Evolutionary conservation across 768 basidiomycete species (phyloP), one percentile per base, ranked within the genome.

Genomic region (Lactarius sp.): DNA sequence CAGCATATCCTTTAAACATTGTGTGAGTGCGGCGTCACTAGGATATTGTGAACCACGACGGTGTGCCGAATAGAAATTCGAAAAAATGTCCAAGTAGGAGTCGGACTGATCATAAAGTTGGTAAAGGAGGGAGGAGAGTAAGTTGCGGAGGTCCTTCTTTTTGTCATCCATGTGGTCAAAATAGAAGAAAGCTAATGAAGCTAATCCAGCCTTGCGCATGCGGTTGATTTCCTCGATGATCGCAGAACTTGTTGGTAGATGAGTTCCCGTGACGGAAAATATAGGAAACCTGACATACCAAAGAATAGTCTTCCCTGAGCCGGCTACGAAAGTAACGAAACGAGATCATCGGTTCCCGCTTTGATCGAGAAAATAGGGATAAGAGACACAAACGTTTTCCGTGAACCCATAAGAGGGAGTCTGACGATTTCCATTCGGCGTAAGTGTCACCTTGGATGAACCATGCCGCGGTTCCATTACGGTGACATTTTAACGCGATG

Each of bases 341-440:
- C 7, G 46, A 49, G 13, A 36, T 7, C n/a, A n/a, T 37, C 13
- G 27, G 20, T 49, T 4, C 13, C 1, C n/a, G 13, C 8, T 47
- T 47, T 20, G n/a, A 20, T n/a, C 6, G 4, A 7, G 14, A 20
- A 14, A 33, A 51, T 16, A 37, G 1, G 12, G 6, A 4, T 12
- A 14, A 37, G 34, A 33, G 12, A 44, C 2, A 22, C 22, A 34
- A 31, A 59, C 51, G 59, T 33, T 59, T 59, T 52, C 51, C 59
- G 22, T 44, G 31, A 22, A 52, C 22, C 59, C 59, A 60, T 52
- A 60, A 52, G 13, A 22, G 51, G 3, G 51, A 52, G 20, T n/a
- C 41, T 9, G 59, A 52, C 7, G 31, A 33, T 34, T 52, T 60
- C 59, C 59, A 60, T 42, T 52, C 14, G 27, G 16, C 7, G 13